These are phyloP conservation scores for Suillus brevipes DNA, from an alignment of 768 basidiomycete species.

Conservation along the genomic window DNA sequence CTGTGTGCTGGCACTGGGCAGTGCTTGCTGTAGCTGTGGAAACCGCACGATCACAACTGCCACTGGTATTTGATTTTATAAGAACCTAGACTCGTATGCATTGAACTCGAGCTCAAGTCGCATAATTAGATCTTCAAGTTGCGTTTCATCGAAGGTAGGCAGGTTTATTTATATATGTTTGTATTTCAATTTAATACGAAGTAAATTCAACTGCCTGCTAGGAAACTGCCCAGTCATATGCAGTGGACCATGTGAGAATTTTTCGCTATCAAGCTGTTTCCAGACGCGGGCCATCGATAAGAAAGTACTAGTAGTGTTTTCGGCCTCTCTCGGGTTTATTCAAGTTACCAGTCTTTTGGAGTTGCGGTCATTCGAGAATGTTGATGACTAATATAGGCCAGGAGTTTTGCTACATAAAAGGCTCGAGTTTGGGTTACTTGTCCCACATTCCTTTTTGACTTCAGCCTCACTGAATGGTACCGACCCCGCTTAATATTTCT, in stretches of 20 bases:
- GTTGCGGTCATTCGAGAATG: neutral
- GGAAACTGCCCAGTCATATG: neutral
- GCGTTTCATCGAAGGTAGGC: no score
- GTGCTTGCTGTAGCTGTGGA: neutral
- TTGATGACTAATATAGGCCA: neutral
- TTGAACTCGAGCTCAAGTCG: neutral
- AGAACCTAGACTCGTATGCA: neutral
- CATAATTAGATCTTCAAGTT: neutral
- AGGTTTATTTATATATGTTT: no score
- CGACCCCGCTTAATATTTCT: slow-evolving; percentile 29
- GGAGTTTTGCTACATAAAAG: neutral
- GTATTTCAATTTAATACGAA: no score
- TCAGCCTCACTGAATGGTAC: slow-evolving; percentile 37
- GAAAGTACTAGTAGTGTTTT: neutral
- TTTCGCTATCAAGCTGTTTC: neutral
- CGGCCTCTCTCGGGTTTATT: neutral
- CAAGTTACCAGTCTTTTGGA: neutral
- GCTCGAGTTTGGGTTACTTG: neutral
- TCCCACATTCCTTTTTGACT: neutral
- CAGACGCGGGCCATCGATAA: neutral
- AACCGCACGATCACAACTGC: neutral
- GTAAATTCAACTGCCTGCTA: no score
- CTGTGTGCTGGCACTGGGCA: neutral
- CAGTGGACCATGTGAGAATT: neutral
- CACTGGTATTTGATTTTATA: neutral